These are phyloP conservation scores for Pythium rishiriense DNA, from an alignment of 352 stramenopile genomes.

Conservation along the genomic window DNA sequence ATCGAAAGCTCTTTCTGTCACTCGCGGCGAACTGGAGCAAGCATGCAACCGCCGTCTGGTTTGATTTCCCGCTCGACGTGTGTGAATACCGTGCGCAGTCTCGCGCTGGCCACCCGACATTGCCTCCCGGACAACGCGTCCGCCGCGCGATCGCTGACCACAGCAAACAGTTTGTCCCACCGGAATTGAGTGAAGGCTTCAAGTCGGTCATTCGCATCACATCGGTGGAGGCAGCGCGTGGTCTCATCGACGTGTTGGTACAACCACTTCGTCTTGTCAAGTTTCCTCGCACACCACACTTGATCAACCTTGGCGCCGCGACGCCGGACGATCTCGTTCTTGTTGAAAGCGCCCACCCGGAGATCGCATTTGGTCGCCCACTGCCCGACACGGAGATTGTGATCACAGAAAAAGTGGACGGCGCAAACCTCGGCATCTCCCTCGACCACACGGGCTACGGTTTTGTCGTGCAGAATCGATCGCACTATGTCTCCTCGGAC, in stretches of 20 bases:
- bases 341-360: constrained; percentile 18
- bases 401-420: constrained; percentile 85
- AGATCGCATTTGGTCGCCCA: constrained; percentile 16
- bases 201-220: constrained; percentile 49
- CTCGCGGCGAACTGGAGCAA: constrained; percentile 50
- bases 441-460: constrained; percentile 43
- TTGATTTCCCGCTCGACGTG: constrained; percentile 43
- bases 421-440: constrained; percentile 82
- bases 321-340: constrained; percentile 59
- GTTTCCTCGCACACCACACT: constrained; percentile 62
- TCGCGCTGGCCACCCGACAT: constrained; percentile 42
- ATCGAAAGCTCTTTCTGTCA: constrained; percentile 44
- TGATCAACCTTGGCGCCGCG: constrained; percentile 56
- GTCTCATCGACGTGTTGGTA: constrained; percentile 36
- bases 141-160: constrained; percentile 45
- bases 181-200: constrained; percentile 50
- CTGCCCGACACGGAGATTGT: constrained; percentile 37
- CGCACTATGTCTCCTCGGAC: constrained; percentile 57
- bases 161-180: constrained; percentile 37
- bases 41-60: constrained; percentile 63
- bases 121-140: constrained; percentile 45
- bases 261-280: constrained; percentile 49
- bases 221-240: constrained; percentile 43
- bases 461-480: constrained; percentile 77
- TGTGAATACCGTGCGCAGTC: constrained; percentile 52